A percentile compares a stretch with the other conserved stretches of the same genome.
These are phyloP conservation scores for Taiozyma sp. DNA, from an alignment of 1,139 yeast species.

Conservation along the genomic window DNA sequence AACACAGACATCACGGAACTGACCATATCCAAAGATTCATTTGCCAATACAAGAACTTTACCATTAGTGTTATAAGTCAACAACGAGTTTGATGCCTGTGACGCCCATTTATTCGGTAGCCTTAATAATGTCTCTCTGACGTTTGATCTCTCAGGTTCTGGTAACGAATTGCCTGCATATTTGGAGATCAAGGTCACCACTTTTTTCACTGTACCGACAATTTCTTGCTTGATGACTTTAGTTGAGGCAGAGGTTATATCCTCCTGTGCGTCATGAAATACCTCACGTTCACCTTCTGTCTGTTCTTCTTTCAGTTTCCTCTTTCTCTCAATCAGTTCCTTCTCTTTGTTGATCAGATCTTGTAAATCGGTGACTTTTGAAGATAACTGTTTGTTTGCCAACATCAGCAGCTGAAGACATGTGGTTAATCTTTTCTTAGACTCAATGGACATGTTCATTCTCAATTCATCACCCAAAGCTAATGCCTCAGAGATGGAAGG, in stretches of 20 bases:
- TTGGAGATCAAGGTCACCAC: conserved; percentile 83
- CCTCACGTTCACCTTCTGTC: conserved; percentile 23
- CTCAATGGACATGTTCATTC: conserved; percentile 49
- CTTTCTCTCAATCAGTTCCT: conserved; percentile 28
- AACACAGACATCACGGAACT: conserved; percentile 77
- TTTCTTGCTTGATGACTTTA: conserved; percentile 67
- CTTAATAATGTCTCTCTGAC: conserved; percentile 76
- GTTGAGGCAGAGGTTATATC: conserved; percentile 16
- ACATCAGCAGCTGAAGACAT: conserved; percentile 65
- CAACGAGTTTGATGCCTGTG: conserved; percentile 17
- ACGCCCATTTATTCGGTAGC: conserved; percentile 63
- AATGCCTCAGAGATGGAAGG: conserved; percentile 25
- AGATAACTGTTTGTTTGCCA: conserved; percentile 72
- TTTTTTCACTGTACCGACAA: conserved; percentile 83
- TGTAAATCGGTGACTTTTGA: conserved; percentile 62
- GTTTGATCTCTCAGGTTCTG: conserved; percentile 81
- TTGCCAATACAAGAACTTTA: conserved; percentile 73
- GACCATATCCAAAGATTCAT: conserved; percentile 87
- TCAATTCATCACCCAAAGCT: conserved; percentile 34
- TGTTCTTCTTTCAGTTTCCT: not conserved
- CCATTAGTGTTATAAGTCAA: conserved; percentile 45
- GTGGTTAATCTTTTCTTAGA: conserved; percentile 68
- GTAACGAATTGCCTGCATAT: conserved; percentile 68
- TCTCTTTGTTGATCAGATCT: conserved; percentile 39
- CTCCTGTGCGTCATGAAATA: conserved; percentile 24